A percentile compares a stretch with the other conserved stretches of the same genome.
Evolutionary conservation across 2,329 filamentous ascomycete species (phyloP).

Genomic region (Orbilia brochopaga): DNA sequence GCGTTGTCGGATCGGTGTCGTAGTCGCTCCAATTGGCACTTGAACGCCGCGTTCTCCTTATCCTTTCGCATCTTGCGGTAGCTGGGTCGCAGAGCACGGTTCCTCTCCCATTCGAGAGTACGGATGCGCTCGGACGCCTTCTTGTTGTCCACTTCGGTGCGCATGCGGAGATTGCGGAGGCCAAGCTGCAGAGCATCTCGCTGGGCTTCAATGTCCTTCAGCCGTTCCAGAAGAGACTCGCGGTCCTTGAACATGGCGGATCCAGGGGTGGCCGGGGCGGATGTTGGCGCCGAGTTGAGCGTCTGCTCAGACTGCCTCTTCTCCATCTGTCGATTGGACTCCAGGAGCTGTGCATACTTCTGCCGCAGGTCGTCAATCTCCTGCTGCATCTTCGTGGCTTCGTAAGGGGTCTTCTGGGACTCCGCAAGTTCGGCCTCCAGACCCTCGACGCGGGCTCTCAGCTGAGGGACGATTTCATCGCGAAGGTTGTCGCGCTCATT

Average conservation of each 20-base stretch:
- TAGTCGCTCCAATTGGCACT: slow-evolving; percentile 82
- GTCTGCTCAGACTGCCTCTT: slow-evolving; percentile 63
- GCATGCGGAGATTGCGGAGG: slow-evolving; percentile 80
- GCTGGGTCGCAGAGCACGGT: slow-evolving; percentile 71
- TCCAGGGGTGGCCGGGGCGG: slow-evolving; percentile 57
- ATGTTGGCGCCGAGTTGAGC: slow-evolving; percentile 66
- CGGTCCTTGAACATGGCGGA: slow-evolving; percentile 63
- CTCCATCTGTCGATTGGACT: slow-evolving; percentile 51
- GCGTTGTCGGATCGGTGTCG: slow-evolving; percentile 90
- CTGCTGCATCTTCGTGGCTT: slow-evolving; percentile 83
- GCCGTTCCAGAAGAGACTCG: slow-evolving; percentile 74
- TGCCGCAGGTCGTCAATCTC: slow-evolving; percentile 74
- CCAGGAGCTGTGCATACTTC: slow-evolving; percentile 68
- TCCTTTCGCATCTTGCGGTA: slow-evolving; percentile 78
- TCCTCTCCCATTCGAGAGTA: slow-evolving; percentile 77
- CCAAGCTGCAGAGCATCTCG: slow-evolving; percentile 89
- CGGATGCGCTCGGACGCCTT: slow-evolving; percentile 82
- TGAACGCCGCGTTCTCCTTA: slow-evolving; percentile 77
- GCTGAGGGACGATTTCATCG: slow-evolving; percentile 82
- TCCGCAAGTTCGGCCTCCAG: slow-evolving; percentile 76
- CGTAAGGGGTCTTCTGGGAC: slow-evolving; percentile 75
- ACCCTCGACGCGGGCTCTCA: slow-evolving; percentile 76
- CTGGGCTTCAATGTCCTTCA: slow-evolving; percentile 93
- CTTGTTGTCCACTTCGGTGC: slow-evolving; percentile 82
- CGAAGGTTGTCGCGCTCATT: slow-evolving; percentile 91